A percentile compares a stretch with the other conserved stretches of the same genome.
phyloP scores from a whole-genome alignment of 2,329 filamentous ascomycete genomes.

The Verticillium albo-atrum region DNA sequence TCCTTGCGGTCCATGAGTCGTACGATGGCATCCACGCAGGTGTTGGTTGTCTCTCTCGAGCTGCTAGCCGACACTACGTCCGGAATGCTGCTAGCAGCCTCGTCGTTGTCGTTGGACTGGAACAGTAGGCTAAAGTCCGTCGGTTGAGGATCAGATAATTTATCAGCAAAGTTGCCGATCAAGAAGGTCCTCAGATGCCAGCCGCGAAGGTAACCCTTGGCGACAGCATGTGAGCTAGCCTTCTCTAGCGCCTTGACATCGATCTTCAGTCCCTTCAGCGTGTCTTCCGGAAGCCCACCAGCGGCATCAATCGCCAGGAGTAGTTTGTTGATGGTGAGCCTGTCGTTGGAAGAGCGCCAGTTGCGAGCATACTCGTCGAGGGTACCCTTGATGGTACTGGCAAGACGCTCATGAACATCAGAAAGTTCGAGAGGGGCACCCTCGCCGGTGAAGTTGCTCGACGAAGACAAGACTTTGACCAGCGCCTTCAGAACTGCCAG shows the following conservation, averaged over 20 bases:
- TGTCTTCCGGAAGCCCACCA: constrained; percentile 19
- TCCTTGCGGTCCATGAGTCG: constrained; percentile 22
- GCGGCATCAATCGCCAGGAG: constrained; percentile 17
- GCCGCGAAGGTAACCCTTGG: constrained; percentile 29
- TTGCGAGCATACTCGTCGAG: constrained; percentile 4
- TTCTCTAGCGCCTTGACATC: constrained; percentile 30
- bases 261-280: constrained; percentile 23
- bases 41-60: constrained; percentile 18
- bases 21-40: constrained; percentile 25
- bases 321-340: constrained; percentile 1
- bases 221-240: constrained; percentile 25
- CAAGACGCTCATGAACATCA: background rate
- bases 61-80: constrained; percentile 7
- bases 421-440: background rate
- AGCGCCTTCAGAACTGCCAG: constrained; percentile 31
- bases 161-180: constrained; percentile 27
- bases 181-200: constrained; percentile 44
- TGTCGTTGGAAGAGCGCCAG: constrained; percentile 7
- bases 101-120: background rate
- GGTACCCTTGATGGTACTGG: background rate
- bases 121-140: constrained; percentile 23
- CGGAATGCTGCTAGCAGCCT: background rate
- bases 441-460: constrained; percentile 15
- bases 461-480: constrained; percentile 19
- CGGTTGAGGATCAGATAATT: constrained; percentile 25